phyloP scores from a whole-genome alignment of 805 yeast genomes.

The Ogataea populi-albae region DNA sequence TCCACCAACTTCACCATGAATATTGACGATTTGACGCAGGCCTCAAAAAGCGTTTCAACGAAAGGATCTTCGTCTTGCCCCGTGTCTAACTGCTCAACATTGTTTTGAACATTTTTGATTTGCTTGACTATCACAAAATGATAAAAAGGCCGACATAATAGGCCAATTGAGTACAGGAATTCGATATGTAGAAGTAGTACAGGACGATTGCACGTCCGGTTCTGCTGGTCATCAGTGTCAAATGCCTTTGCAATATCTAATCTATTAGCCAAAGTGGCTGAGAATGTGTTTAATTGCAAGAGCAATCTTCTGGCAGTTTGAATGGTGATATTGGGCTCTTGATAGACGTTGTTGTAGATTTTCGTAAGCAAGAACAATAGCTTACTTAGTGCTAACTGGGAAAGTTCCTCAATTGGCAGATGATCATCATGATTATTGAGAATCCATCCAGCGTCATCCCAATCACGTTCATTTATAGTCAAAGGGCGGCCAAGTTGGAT shows the following conservation, averaged over 20 bases:
- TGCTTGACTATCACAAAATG: conserved; percentile 30
- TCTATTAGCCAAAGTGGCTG: conserved; percentile 31
- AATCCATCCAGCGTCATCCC: conserved; percentile 35
- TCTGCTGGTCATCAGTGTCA: conserved; percentile 12
- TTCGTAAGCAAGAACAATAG: conserved; percentile 31
- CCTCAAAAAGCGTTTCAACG: conserved; percentile 30
- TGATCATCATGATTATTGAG: conserved; percentile 9
- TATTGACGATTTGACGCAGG: conserved; percentile 37
- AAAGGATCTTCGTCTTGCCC: conserved; percentile 9
- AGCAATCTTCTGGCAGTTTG: conserved; percentile 35
- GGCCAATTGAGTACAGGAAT: conserved; percentile 35
- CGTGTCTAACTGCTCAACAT: conserved; percentile 1
- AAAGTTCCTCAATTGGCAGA: conserved; percentile 22
- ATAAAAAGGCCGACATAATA: conserved; percentile 44
- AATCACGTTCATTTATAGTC: conserved; percentile 35
- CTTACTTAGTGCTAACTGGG: conserved; percentile 30
- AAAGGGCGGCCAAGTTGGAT: conserved; percentile 38
- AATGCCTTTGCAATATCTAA: conserved; percentile 27
- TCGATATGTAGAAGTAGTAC: conserved; percentile 35
- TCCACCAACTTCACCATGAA: conserved; percentile 33
- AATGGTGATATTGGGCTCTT: conserved; percentile 30
- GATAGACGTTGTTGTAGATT: conserved; percentile 35
- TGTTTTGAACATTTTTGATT: conserved; percentile 6
- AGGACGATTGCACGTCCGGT: conserved; percentile 20
- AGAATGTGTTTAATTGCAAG: conserved; percentile 36